These are phyloP conservation scores for Fraxinus paxiana DNA, from an alignment of 305 asterid genomes.

Conservation along the genomic window DNA sequence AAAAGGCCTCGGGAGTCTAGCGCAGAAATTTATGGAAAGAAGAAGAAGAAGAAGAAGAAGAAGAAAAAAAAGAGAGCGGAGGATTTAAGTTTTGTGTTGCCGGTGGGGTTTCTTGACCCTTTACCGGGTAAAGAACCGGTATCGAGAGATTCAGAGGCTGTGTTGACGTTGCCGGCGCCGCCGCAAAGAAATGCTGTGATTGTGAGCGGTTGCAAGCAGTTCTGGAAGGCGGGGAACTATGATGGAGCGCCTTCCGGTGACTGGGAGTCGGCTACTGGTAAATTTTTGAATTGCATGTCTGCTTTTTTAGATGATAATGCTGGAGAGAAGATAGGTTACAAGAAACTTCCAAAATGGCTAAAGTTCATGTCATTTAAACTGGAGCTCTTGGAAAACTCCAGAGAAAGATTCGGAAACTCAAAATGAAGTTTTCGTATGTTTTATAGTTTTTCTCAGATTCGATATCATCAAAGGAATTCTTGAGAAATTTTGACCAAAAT, in stretches of 20 bases:
- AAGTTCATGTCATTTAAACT: background rate
- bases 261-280: slow-evolving; percentile 51
- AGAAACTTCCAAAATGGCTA: background rate
- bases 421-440: background rate
- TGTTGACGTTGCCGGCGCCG: slow-evolving; percentile 32
- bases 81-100: slow-evolving; percentile 40
- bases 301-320: background rate
- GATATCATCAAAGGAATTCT: background rate
- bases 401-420: background rate
- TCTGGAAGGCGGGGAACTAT: slow-evolving; percentile 90
- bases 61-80: slow-evolving; percentile 22
- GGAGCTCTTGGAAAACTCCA: background rate
- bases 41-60: slow-evolving; percentile 39
- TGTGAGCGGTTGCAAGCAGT: slow-evolving; percentile 45
- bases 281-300: background rate
- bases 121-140: slow-evolving; percentile 37
- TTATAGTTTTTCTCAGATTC: background rate
- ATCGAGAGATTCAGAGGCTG: slow-evolving; percentile 13
- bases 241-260: slow-evolving; percentile 44
- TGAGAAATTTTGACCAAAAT: background rate
- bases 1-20: slow-evolving; percentile 19
- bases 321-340: background rate
- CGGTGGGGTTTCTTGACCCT: slow-evolving; percentile 72
- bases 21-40: slow-evolving; percentile 22
- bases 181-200: slow-evolving; percentile 16